These are phyloP conservation scores for Phoma sp. DNA, from an alignment of 2,329 filamentous ascomycete genomes.

Conservation along the genomic window DNA sequence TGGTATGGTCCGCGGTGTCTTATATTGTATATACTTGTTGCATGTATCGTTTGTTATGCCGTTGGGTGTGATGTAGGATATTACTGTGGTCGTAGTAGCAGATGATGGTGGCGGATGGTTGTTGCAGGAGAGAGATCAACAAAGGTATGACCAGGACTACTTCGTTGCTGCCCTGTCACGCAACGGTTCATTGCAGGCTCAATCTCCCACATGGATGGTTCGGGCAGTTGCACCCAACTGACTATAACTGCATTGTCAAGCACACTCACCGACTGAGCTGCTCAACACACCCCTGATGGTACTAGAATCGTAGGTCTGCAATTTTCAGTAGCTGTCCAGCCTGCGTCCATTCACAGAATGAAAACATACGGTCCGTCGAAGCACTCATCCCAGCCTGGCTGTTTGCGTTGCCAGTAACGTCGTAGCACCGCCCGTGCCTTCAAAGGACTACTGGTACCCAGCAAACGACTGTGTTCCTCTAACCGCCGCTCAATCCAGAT, in stretches of 20 bases:
- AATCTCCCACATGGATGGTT: background rate
- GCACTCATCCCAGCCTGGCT: slow-evolving; percentile 39
- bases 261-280: too few relatives aligned
- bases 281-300: background rate
- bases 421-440: slow-evolving; percentile 30
- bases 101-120: background rate
- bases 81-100: background rate
- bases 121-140: background rate
- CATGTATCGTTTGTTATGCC: background rate
- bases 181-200: background rate
- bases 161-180: background rate
- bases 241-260: background rate
- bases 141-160: background rate
- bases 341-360: slow-evolving; percentile 21
- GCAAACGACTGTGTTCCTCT: slow-evolving; percentile 21
- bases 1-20: background rate
- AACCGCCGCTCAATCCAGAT: slow-evolving; percentile 32
- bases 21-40: background rate
- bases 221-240: background rate
- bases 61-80: background rate
- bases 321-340: background rate
- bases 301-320: slow-evolving; percentile 10
- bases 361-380: slow-evolving; percentile 37
- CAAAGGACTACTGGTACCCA: slow-evolving; percentile 33
- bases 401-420: slow-evolving; percentile 33